Base-by-base conservation (phyloP, 2,329 filamentous ascomycete species). In the Zasmidium citrigriseum region DNA sequence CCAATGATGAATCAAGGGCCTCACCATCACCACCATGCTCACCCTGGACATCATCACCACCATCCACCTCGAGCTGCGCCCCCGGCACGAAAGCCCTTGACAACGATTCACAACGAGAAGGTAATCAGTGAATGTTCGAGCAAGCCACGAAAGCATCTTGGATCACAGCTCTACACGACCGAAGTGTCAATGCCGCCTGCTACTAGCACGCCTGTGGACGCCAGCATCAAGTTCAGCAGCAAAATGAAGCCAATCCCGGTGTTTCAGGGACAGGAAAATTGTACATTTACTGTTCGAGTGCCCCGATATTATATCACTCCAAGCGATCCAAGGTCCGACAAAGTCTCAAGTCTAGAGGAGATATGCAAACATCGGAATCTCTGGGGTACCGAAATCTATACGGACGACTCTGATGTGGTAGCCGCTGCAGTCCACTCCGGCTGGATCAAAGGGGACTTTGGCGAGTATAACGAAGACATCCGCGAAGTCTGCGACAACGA, bases 381-480 rank as follows among this genome's bases (percentile, higher is more conserved):
- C 0, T 99, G 93, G 93, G 95, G 95, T 1, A 95, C 91, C 0
- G 93, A 96, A 38, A 84, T 99, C 5, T 98, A 98, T 72, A 96
- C 92, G 0, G 95, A 99, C 67, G 95, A 99, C 74, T 96, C 92
- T 0, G 95, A 99, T 70, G 86, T 95, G 0, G 83, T 99, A 22
- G 93, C 92, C 0, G 93, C 93, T 1, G 93, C 93, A 59, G 93
- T 99, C 47, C 95, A 99, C 73, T 87, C 88, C 1, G 95, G 95
- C 2, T 98, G 92, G 87, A 89, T 99, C 65, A 87, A 88, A 45
- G 93, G 93, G 29, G 91, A 93, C 67, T 96, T 93, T 89, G 81
- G 86, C 3, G 86, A 92, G 5, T 64, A 54, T 52, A 73, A 70
- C 54, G 66, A 66, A 7, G 72, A 72, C 52, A 54, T 74, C 24